A percentile compares a stretch with the other conserved stretches of the same genome.
Evolutionary conservation across 345 rosid species (phyloP).

Genomic region (Eucalyptus tenuipes): DNA sequence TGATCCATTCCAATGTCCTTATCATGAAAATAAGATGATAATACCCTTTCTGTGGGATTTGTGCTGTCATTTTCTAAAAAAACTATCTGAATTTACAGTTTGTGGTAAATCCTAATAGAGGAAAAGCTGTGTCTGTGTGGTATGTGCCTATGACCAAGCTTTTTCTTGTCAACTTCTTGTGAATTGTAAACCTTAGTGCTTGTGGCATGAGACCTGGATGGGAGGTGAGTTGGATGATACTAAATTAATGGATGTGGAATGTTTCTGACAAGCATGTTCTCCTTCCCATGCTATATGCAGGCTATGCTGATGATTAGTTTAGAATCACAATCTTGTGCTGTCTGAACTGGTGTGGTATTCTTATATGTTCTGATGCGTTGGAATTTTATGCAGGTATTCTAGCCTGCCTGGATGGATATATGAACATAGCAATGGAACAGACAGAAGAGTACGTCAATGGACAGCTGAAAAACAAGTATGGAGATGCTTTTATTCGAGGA

Average conservation of each 20-base stretch:
- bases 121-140: neutral
- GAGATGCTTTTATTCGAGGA: constrained; percentile 94
- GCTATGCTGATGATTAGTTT: neutral
- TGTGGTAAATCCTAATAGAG: neutral
- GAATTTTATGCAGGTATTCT: neutral
- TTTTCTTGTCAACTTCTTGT: neutral
- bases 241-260: neutral
- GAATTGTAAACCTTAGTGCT: neutral
- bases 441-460: constrained; percentile 93
- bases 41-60: neutral
- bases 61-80: neutral
- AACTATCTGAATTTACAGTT: neutral
- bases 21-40: neutral
- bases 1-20: neutral
- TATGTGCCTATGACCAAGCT: neutral
- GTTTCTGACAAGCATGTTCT: neutral
- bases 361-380: neutral
- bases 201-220: neutral
- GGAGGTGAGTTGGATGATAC: neutral
- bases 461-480: constrained; percentile 87
- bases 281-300: neutral
- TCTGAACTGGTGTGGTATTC: neutral
- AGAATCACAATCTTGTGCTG: neutral
- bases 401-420: neutral
- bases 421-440: constrained; percentile 93